Base-by-base conservation (phyloP, 176 grass and related monocot genomes). In the Poa annua region DNA sequence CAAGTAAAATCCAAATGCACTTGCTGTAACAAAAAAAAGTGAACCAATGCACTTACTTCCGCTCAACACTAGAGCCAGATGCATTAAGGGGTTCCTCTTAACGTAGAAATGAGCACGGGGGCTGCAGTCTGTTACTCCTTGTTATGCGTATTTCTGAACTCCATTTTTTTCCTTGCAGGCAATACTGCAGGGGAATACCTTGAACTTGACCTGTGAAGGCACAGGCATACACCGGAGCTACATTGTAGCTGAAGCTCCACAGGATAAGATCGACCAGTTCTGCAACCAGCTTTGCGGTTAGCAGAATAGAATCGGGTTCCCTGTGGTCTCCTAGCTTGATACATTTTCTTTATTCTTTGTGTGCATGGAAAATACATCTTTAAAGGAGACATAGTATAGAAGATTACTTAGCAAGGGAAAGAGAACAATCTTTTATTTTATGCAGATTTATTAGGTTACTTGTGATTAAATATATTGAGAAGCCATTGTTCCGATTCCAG, bases 241-340 rank as follows among this genome's bases (percentile, higher is more conserved):
- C 80, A 41, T 66, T 62, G 75, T 92, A 12, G 76, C 88, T 15
- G 82, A 87, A 60, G 64, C 86, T 0, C 66, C 86, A 1, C 24
- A 81, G 56, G 72, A 74, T 45, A 88, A 77, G 50, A 91, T 90
- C 69, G 56, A 62, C 24, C 78, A 91, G 19, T 66, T 97, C 21
- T 97, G 95, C 84, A 71, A 62, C 59, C 84, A 92, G 64, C 86
- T 94, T 34, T 97, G 94, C 77, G 79, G 50, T 50, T 89, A 79
- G 87, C 47, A 62, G 47, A 76, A 64, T 25, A 64, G 61, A 64
- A 76, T 64, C 20, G 19, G 53, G 68, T 78, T 74, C 55, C 47
- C 76, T 71, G 34, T 82, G 86, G 73, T 49, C 74, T 71, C 59
- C 59, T 49, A 73, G 70, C 22, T 60, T 66, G 2, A 32, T 71